Evolutionary conservation across 257 asterid genomes (phyloP), one percentile per base, ranked within the genome.

Genomic region (Salvia hispanica): DNA sequence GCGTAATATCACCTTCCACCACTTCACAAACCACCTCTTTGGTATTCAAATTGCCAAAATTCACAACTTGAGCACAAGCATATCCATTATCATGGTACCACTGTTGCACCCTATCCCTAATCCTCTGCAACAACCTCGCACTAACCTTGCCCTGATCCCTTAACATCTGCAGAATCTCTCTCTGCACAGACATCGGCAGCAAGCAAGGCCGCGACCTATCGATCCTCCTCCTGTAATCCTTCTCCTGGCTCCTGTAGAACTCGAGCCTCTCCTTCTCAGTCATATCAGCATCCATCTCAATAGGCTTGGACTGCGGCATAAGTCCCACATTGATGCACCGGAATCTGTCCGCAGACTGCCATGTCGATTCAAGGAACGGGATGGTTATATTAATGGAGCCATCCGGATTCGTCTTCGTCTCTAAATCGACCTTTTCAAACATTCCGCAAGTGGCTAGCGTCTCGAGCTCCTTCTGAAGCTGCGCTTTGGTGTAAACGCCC

Each of bases 1-100:
- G 95, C 7, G 99, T 94, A 64, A 94, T 85, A 82, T 94, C 99
- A 4, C 99, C 99, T 84, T 94, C 99, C 77, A 91, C 96, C 60
- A 94, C 97, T 84, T 94, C 99, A 77, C 99, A 94, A 36, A 94
- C 98, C 51, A 94, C 96, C 77, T 94, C 98, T 40, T 74, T 85
- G 0, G 99, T 94, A 76, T 91, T 87, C 86, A 94, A 82, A 78
- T 94, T 94, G 69, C 99, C 99, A 8, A 94, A 94, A 67, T 94
- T 94, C 64, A 91, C 98, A 57, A 94, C 99, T 67, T 88, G 95
- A 0, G 99, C 98, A 67, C 96, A 91, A 0, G 93, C 96, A 55
- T 85, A 88, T 48, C 99, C 99, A 12, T 86, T 88, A 48, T 94
- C 97, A 65, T 91, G 96, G 78, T 91, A 94, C 96, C 96, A 91